Evolutionary conservation across 2,329 filamentous ascomycete species (phyloP).

Genomic region (Lasiodiplodia gonubiensis): DNA sequence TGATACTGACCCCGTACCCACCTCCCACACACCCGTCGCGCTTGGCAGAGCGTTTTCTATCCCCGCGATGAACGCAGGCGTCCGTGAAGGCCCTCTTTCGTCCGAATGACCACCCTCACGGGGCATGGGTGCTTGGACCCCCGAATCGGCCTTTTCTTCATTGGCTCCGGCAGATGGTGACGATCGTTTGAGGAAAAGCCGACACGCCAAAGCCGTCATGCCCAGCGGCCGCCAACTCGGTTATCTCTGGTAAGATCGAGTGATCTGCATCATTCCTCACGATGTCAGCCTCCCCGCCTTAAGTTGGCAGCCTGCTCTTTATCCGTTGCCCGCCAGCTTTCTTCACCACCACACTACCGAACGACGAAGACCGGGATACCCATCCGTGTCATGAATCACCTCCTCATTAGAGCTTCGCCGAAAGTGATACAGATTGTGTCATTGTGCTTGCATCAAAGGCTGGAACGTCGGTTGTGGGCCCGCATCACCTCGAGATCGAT

Average conservation of each 20-base stretch:
- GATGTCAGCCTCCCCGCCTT: neutral
- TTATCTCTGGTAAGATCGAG: constrained; percentile 1
- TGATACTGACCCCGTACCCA: constrained; percentile 20
- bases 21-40: neutral
- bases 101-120: neutral
- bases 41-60: constrained; percentile 6
- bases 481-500: neutral
- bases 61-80: neutral
- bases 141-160: neutral
- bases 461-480: constrained; percentile 4
- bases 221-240: neutral
- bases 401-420: neutral
- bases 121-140: neutral
- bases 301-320: neutral
- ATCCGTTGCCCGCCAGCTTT: neutral
- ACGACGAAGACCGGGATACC: neutral
- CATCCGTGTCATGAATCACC: neutral
- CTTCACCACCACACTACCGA: neutral
- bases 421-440: constrained; percentile 17
- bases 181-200: constrained; percentile 1
- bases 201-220: neutral
- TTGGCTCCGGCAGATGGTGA: constrained; percentile 4
- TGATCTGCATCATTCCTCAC: neutral
- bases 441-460: neutral
- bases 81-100: neutral